Percentiles rank a stretch among this genome's conserved stretches.
Conservation (phyloP, 495 filamentous ascomycete species). For the Letharia lupina region DNA sequence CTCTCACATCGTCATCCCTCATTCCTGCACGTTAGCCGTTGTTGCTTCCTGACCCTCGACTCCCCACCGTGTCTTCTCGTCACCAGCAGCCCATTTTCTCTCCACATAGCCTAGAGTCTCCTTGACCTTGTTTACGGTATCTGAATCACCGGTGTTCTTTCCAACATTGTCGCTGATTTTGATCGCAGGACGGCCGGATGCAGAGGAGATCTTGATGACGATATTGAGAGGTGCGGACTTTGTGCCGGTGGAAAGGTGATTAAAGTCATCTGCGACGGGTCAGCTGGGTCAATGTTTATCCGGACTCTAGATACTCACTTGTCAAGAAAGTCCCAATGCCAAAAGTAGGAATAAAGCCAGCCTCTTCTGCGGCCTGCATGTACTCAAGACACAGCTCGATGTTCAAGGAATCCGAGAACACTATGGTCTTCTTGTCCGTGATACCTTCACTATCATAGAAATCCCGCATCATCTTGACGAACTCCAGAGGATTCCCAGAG, state of each 20-base stretch:
- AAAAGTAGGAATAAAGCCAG: slow-evolving; percentile 75
- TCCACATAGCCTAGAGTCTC: slow-evolving; percentile 75
- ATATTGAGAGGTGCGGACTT: slow-evolving; percentile 96
- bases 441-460: slow-evolving; percentile 79
- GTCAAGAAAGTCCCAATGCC: slow-evolving; percentile 94
- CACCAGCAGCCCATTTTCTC: slow-evolving; percentile 69
- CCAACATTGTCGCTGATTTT: slow-evolving; percentile 97
- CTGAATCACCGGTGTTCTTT: slow-evolving; percentile 87
- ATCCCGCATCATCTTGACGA: slow-evolving; percentile 70
- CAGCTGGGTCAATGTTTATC: slow-evolving; percentile 3
- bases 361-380: slow-evolving; percentile 67
- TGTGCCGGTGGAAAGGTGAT: slow-evolving; percentile 51
- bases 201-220: slow-evolving; percentile 89
- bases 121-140: slow-evolving; percentile 76
- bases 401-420: slow-evolving; percentile 95
- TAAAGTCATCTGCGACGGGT: slow-evolving; percentile 60
- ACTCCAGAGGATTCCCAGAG: slow-evolving; percentile 79
- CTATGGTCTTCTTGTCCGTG: slow-evolving; percentile 76
- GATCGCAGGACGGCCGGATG: slow-evolving; percentile 70
- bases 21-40: slow-evolving; percentile 5
- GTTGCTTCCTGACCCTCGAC: slow-evolving; percentile 14
- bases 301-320: slow-evolving; percentile 40
- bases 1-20: not conserved
- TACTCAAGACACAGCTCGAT: slow-evolving; percentile 88
- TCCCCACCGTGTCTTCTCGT: slow-evolving; percentile 79